These are phyloP conservation scores for Melaleuca quinquenervia DNA, from an alignment of 345 rosid genomes.

Conservation along the genomic window DNA sequence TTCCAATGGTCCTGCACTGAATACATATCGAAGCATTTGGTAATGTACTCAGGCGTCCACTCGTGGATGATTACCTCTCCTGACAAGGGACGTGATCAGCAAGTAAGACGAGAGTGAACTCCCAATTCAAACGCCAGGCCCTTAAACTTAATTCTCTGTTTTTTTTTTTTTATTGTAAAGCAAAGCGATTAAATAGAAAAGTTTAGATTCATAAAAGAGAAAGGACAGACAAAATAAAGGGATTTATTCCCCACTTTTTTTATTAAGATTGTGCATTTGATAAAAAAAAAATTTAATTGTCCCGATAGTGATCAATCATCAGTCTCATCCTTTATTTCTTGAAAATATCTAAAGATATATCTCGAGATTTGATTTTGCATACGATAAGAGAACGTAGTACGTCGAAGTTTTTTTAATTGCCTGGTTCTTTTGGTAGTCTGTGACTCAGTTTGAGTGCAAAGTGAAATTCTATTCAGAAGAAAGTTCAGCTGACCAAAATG, in stretches of 20 bases:
- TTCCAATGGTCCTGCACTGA: neutral
- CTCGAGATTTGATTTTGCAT: neutral
- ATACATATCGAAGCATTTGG: neutral
- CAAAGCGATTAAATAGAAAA: neutral
- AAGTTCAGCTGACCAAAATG: neutral
- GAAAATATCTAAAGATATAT: neutral
- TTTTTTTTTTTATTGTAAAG: neutral
- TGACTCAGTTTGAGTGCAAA: neutral
- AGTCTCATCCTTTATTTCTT: neutral
- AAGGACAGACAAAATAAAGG: neutral
- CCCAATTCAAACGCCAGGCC: neutral
- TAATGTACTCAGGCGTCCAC: neutral
- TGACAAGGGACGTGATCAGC: neutral
- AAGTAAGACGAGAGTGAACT: neutral
- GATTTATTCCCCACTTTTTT: neutral
- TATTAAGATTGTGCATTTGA: neutral
- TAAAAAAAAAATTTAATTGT: neutral
- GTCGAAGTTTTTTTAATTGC: neutral
- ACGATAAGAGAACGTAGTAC: neutral
- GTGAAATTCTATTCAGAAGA: neutral
- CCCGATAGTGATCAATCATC: neutral
- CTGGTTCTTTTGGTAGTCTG: neutral
- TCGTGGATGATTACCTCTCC: neutral
- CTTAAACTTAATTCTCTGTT: neutral
- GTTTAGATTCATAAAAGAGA: neutral